Evolutionary conservation across 2,329 filamentous ascomycete genomes (phyloP).

Genomic region (Alternaria ethzedia): DNA sequence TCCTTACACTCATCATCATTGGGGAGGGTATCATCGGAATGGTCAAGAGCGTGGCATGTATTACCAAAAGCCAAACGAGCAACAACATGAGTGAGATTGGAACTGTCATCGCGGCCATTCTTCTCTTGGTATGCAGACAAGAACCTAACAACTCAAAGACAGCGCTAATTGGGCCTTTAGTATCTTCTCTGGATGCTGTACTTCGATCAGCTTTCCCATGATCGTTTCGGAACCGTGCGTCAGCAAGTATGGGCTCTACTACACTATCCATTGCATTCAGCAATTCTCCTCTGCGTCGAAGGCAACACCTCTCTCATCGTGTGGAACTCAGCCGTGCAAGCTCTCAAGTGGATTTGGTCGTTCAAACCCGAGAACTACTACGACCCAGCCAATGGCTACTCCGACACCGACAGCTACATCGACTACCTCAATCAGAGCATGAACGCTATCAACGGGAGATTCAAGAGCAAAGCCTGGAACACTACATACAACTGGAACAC

Average conservation of each 20-base stretch:
- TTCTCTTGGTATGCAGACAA: slow-evolving; percentile 16
- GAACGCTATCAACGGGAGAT: slow-evolving; percentile 23
- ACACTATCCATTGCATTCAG: slow-evolving; percentile 67
- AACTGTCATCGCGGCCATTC: slow-evolving; percentile 26
- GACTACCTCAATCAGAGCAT: slow-evolving; percentile 28
- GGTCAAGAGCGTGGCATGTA: slow-evolving; percentile 46
- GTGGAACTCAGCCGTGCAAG: slow-evolving; percentile 34
- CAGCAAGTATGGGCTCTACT: slow-evolving; percentile 63
- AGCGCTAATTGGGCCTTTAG: not conserved
- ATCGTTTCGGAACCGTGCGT: slow-evolving; percentile 56
- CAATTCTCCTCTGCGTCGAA: slow-evolving; percentile 66
- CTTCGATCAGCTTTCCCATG: slow-evolving; percentile 59
- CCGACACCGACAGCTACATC: slow-evolving; percentile 9
- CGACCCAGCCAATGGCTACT: slow-evolving; percentile 22
- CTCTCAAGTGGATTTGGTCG: slow-evolving; percentile 27
- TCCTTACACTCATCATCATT: slow-evolving; percentile 68
- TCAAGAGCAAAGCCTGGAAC: slow-evolving; percentile 27
- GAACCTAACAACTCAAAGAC: no score
- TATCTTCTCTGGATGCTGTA: slow-evolving; percentile 67
- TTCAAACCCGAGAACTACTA: slow-evolving; percentile 18
- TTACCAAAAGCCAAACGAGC: slow-evolving; percentile 25
- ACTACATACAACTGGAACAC: slow-evolving; percentile 26
- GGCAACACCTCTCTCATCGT: slow-evolving; percentile 48
- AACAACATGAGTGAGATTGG: slow-evolving; percentile 29
- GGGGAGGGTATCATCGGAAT: slow-evolving; percentile 68